Base-by-base conservation (phyloP, 768 basidiomycete species). In the Hygrocybe punicea region DNA sequence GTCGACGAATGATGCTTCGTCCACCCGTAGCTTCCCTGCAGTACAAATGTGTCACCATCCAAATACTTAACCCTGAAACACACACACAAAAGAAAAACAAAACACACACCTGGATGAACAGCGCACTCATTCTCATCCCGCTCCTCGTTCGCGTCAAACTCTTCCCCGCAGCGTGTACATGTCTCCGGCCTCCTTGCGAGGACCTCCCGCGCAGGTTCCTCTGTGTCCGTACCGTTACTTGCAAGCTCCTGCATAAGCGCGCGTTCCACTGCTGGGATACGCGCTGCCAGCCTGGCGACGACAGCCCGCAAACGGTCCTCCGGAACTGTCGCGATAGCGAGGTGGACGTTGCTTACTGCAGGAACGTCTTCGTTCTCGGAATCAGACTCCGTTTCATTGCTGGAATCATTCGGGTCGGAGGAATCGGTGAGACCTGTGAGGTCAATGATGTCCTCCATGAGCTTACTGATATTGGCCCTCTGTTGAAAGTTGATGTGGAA, bases 21-120 rank as follows among this genome's bases (percentile, higher is more conserved):
- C 63, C 16, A 72, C 73, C 62, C 76, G 67, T 25, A 82, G 65
- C 17, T 74, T 71, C 9, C 79, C 79, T 82, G 53, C 3, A 49
- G 53, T 8, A 29, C 29, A 52, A 14, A 45, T 36, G 13, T 39
- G 13, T 39, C 37, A 52, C 37, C 46, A 37, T 16, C 39, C 29
- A 29, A 29, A 8, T 4, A 23, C 34, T 23, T 40, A 40, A 11
- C 14, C 45, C 46, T 33, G 36, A 54, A 48, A 16, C 14, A 51
- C 37, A 25, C 23, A 23, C 17, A 55, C 16, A 44, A 45, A 44
- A 33, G 33, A 44, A 2, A 8, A 17, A 53, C 29, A 29, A 29
- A 4, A 17, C 33, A 60, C 76, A 48, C 53, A 81, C 83, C 82
- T 46, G 79, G 76, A 70, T 84, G 83, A 60, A 80, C 81, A 17